Base-by-base conservation (phyloP, 805 yeast species). In the Middelhovenomyces tepae region DNA sequence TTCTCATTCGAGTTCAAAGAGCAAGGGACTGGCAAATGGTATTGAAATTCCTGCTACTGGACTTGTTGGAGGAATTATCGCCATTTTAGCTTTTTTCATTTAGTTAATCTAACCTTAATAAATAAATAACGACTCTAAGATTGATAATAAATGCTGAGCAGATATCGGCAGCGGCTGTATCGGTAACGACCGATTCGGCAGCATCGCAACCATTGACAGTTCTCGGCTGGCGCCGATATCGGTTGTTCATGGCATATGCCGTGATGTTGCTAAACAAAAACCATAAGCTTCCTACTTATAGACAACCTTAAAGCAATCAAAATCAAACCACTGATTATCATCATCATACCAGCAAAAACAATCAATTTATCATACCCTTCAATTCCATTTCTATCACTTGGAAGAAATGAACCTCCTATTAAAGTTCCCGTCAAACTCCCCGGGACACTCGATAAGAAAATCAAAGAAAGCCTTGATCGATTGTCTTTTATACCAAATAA, bases 371-470 rank as follows among this genome's bases (percentile, higher is more conserved):
- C 32, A 22, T 55, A 59, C 7, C 63, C 60, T 9, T 39, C 28
- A 4, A 19, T 9, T 21, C 39, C 31, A 16, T 19, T 7, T 5
- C 35, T 45, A 3, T 41, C 40, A 5, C 28, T 22, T 2, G 62
- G 60, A 22, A 60, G 39, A 23, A 57, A 60, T 4, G 45, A 28
- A 4, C 65, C 65, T 13, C 53, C 56, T 20, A 59, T 51, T 15
- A 57, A 44, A 8, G 64, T 57, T 1, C 64, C 65, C 17, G 59
- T 46, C 15, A 62, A 34, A 2, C 56, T 43, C 7, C 57, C 59
- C 7, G 59, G 35, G 3, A 50, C 50, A 5, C 51, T 53, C 24
- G 49, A 32, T 16, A 56, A 33, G 27, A 50, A 58, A 30, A 55
- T 39, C 1, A 57, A 37, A 0, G 54, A 35, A 28, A 62, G 37